Evolutionary conservation across 2,329 filamentous ascomycete species (phyloP).

Genomic region (Fusarium newnesense): DNA sequence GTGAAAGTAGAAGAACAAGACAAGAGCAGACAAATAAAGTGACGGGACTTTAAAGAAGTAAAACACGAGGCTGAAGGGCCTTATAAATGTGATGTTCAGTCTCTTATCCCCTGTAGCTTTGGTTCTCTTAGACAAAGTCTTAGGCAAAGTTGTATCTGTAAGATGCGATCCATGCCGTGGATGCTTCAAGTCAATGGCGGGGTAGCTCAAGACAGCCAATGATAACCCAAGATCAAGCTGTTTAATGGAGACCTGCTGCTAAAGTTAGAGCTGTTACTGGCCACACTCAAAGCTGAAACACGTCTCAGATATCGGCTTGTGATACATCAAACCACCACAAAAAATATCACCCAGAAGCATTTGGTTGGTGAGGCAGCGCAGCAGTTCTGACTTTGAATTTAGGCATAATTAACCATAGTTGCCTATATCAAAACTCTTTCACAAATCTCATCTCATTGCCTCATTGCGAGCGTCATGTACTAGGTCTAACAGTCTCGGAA

Average conservation of each 20-base stretch:
- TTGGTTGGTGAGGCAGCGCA: not conserved
- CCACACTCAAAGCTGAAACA: slow-evolving; percentile 35
- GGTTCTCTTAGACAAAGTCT: slow-evolving; percentile 4
- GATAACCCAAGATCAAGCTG: not conserved
- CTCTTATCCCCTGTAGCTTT: not conserved
- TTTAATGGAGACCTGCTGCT: slow-evolving; percentile 20
- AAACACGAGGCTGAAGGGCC: not conserved
- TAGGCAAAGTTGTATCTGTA: slow-evolving; percentile 6
- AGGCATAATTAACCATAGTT: not conserved
- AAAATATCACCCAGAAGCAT: not conserved
- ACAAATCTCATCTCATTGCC: not conserved
- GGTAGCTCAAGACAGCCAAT: slow-evolving; percentile 34
- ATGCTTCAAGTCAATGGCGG: slow-evolving; percentile 34
- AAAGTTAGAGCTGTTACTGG: slow-evolving; percentile 26
- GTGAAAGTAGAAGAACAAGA: slow-evolving; percentile 1
- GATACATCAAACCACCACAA: slow-evolving; percentile 9
- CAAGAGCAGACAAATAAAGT: slow-evolving; percentile 3
- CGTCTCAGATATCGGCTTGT: slow-evolving; percentile 37
- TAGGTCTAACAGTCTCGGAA: not conserved
- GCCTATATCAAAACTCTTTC: not conserved
- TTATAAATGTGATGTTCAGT: not conserved
- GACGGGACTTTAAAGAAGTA: not conserved
- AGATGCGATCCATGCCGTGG: slow-evolving; percentile 5
- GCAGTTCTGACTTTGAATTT: not conserved
- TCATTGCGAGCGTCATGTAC: not conserved